Conservation (phyloP, 129 eudicot species). For the Lactuca sativa region DNA sequence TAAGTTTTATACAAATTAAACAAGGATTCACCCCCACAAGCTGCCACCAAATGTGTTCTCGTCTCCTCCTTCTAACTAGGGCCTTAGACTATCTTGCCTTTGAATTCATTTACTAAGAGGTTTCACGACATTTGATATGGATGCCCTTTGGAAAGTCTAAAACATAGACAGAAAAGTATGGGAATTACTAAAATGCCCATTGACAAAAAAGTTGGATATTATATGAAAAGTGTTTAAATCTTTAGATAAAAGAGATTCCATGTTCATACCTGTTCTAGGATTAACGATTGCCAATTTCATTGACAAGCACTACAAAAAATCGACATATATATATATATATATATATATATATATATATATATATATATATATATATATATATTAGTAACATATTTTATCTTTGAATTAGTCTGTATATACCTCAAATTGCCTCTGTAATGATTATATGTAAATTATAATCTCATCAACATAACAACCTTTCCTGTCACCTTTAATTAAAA, state of each 20-base stretch:
- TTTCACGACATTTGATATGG: constrained; percentile 45
- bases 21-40: no score
- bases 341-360: no score
- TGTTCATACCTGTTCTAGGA: constrained; percentile 67
- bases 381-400: neutral
- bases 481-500: constrained; percentile 62
- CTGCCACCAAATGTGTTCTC: no score
- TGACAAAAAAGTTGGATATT: neutral
- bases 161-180: constrained; percentile 1
- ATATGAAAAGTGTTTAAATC: constrained; percentile 76
- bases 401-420: constrained; percentile 32
- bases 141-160: constrained; percentile 52
- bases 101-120: no score
- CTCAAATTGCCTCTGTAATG: constrained; percentile 86
- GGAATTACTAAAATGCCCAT: constrained; percentile 12
- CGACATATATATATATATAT: constrained; percentile 1
- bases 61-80: no score
- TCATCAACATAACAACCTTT: constrained; percentile 88
- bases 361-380: no score
- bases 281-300: constrained; percentile 81
- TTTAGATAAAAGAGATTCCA: constrained; percentile 74
- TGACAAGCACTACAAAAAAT: constrained; percentile 68
- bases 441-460: constrained; percentile 85
- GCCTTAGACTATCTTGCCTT: no score
- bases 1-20: no score